phyloP scores from a whole-genome alignment of 306 rosid genomes.

The Rubus parviflorus region DNA sequence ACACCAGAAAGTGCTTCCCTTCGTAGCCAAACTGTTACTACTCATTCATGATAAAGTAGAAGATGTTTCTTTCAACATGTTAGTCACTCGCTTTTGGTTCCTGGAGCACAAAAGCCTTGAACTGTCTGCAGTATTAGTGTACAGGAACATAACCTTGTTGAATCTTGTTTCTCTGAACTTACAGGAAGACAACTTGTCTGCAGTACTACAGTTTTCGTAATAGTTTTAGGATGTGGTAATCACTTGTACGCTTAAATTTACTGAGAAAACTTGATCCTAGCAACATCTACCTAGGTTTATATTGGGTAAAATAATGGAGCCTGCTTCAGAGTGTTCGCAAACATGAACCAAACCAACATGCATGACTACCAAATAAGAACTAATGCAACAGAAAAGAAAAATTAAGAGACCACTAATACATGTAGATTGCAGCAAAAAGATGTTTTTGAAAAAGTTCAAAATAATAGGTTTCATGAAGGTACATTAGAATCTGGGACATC shows the following conservation, averaged over 20 bases:
- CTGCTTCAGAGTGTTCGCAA: background rate
- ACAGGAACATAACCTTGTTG: background rate
- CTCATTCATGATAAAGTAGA: background rate
- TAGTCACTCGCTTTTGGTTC: background rate
- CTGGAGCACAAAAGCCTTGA: background rate
- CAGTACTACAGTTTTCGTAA: background rate
- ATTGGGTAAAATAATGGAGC: background rate
- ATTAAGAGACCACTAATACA: background rate
- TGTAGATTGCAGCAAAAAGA: background rate
- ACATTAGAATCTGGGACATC: slow-evolving; percentile 56
- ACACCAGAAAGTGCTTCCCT: background rate
- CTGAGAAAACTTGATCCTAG: background rate
- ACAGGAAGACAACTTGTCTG: background rate
- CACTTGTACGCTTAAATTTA: background rate
- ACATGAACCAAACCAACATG: background rate
- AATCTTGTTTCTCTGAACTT: background rate
- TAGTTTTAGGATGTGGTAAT: background rate
- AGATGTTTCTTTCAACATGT: background rate
- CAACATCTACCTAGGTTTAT: background rate
- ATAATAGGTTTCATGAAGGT: slow-evolving; percentile 16
- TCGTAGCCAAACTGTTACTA: background rate
- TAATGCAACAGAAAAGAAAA: background rate
- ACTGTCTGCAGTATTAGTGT: background rate
- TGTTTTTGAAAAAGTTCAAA: background rate
- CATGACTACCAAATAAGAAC: background rate